Base-by-base conservation (phyloP, 2,329 filamentous ascomycete species). In the Pyrenophora graminea region DNA sequence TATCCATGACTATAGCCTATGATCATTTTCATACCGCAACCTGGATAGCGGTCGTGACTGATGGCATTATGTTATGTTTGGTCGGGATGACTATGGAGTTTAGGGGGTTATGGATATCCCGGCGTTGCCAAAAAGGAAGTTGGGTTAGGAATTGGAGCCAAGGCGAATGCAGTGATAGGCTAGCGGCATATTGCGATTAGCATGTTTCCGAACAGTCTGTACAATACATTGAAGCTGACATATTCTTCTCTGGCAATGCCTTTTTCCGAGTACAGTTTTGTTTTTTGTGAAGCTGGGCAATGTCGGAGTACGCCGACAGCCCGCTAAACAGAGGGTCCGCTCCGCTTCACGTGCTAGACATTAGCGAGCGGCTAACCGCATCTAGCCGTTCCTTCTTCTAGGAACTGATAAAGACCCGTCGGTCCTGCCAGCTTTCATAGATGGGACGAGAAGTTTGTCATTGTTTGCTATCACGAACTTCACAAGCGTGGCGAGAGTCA, bases 1-100 rank as follows among this genome's bases (percentile, higher is more conserved):
- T 3, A 87, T 88, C 56, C 83, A 87, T 64, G 84, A 86, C 48
- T 79, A 72, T 56, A 69, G 67, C 41, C 55, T 73, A 45, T 73
- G 53, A 54, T 47, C 3, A 8, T 33, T n/a, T 25, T 13, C 18
- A 39, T 18, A 12, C 23, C n/a, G n/a, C 27, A 31, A 18, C 39
- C 27, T 33, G 36, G 23, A 21, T 21, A 32, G 39, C 13, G 12
- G 15, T 27, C 18, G 33, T 42, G 32, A 33, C n/a, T 18, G 39
- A 31, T 30, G 37, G 31, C 30, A 30, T 25, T 39, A 25, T 39
- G 25, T 46, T 53, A 31, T 27, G 44, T 51, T 45, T 40, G 23
- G 30, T 17, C 30, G 25, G 12, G 52, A 58, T 50, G 47, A 48
- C 44, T 45, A 52, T 48, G 50, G 59, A 62, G 49, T 53, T 51